Percentiles rank a stretch among this genome's conserved stretches.
Evolutionary conservation across 495 filamentous ascomycete genomes (phyloP).

Genomic region (Xylaria flabelliformis): DNA sequence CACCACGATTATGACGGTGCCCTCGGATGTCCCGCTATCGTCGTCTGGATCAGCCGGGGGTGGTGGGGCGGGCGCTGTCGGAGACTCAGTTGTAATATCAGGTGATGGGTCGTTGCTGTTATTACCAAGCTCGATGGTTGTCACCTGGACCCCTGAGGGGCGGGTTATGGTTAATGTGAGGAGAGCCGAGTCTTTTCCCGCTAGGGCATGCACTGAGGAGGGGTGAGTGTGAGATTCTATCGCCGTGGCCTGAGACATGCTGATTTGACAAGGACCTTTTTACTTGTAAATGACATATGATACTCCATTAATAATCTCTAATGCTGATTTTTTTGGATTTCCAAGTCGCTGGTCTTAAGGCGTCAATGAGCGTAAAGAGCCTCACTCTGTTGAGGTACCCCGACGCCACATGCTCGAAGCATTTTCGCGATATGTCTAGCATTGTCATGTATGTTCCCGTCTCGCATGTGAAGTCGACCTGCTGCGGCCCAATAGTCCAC

Average conservation of each 20-base stretch:
- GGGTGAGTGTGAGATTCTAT: background rate
- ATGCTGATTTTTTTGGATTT: background rate
- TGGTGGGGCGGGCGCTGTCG: background rate
- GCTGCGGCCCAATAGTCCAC: background rate
- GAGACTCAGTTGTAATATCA: background rate
- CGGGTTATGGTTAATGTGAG: constrained; percentile 21
- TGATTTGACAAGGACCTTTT: background rate
- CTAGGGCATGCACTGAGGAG: background rate
- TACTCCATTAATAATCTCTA: background rate
- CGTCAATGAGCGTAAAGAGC: background rate
- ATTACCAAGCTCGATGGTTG: constrained; percentile 24
- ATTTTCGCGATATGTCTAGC: background rate
- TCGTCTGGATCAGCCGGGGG: background rate
- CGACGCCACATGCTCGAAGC: background rate
- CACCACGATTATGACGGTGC: constrained; percentile 17
- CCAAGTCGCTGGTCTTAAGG: background rate
- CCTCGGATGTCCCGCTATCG: background rate
- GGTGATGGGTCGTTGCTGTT: background rate
- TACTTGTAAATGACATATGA: background rate
- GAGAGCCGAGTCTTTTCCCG: background rate
- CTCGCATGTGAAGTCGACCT: background rate
- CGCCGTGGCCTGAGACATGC: background rate
- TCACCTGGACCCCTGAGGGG: background rate
- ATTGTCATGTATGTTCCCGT: background rate
- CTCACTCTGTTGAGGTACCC: background rate